Conservation (phyloP, 805 yeast genomes). For the Spathaspora passalidarum region DNA sequence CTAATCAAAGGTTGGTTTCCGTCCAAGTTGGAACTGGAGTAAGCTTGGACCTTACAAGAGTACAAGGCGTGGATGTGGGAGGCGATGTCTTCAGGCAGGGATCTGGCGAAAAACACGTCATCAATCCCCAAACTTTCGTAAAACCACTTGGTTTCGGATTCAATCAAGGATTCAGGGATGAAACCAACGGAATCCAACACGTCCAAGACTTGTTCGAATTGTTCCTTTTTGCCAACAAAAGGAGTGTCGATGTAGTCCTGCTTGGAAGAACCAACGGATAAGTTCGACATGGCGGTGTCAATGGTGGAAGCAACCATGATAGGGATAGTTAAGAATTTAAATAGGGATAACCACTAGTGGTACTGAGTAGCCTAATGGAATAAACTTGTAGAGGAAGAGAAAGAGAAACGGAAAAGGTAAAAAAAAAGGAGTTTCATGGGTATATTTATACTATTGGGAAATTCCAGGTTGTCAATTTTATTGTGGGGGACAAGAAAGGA, state of each 20-base stretch:
- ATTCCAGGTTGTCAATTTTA: no score
- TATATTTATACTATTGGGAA: no score
- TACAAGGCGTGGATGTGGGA: constrained; percentile 84
- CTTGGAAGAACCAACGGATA: constrained; percentile 28
- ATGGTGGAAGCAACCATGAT: constrained; percentile 15
- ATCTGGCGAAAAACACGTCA: constrained; percentile 87
- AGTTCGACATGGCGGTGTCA: constrained; percentile 12
- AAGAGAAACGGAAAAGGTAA: no score
- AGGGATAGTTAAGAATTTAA: neutral
- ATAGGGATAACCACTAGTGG: no score
- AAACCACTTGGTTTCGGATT: constrained; percentile 85
- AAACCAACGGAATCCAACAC: constrained; percentile 79
- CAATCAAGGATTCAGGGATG: constrained; percentile 84
- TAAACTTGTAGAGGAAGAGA: no score
- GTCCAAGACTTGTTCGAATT: constrained; percentile 79
- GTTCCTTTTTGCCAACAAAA: constrained; percentile 77
- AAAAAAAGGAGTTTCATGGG: no score
- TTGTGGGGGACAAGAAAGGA: no score
- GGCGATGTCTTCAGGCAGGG: constrained; percentile 75
- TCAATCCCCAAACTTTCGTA: constrained; percentile 86
- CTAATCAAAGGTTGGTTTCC: constrained; percentile 56
- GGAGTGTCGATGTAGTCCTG: constrained; percentile 73
- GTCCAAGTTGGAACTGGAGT: constrained; percentile 19
- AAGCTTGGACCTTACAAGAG: constrained; percentile 90
- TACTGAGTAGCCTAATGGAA: no score